These are phyloP conservation scores for Xerocomellus dryophilus DNA, from an alignment of 768 basidiomycete genomes.

Conservation along the genomic window DNA sequence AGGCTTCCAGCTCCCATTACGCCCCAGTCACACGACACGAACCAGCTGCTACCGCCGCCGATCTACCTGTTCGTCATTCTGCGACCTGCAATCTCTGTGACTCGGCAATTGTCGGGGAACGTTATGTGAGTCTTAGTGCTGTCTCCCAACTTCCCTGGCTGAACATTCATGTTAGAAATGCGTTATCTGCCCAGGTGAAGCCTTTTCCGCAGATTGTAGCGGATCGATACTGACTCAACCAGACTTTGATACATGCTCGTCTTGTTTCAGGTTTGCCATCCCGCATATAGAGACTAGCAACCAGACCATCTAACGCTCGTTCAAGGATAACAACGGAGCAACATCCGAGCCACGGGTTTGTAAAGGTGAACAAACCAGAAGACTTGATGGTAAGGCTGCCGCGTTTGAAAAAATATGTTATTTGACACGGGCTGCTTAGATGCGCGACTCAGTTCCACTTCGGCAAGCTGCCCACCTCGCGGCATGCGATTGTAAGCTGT, in stretches of 20 bases:
- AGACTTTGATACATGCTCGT: conserved; percentile 76
- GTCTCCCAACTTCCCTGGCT: conserved; percentile 1
- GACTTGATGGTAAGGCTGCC: conserved; percentile 55
- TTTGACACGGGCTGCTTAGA: conserved; percentile 20
- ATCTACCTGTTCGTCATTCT: conserved; percentile 44
- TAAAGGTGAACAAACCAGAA: conserved; percentile 50
- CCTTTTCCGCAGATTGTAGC: background rate
- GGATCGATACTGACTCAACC: conserved; percentile 6
- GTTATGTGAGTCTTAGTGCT: conserved; percentile 55
- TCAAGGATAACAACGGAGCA: conserved; percentile 63
- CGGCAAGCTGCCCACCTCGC: conserved; percentile 46
- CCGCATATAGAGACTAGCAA: background rate
- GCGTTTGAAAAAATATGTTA: background rate
- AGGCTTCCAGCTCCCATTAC: conserved; percentile 1
- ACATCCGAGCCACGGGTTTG: conserved; percentile 75
- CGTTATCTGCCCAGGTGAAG: conserved; percentile 54
- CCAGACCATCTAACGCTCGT: background rate
- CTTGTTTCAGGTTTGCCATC: conserved; percentile 59
- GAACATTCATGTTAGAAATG: conserved; percentile 61
- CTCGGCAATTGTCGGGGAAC: conserved; percentile 61
- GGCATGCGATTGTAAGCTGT: conserved; percentile 50
- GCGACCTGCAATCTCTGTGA: conserved; percentile 80
- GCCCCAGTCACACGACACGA: background rate
- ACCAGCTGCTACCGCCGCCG: background rate
- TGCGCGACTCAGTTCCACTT: conserved; percentile 24